Evolutionary conservation across 306 rosid species (phyloP), one percentile per base, ranked within the genome.

Genomic region (Fragaria iinumae): DNA sequence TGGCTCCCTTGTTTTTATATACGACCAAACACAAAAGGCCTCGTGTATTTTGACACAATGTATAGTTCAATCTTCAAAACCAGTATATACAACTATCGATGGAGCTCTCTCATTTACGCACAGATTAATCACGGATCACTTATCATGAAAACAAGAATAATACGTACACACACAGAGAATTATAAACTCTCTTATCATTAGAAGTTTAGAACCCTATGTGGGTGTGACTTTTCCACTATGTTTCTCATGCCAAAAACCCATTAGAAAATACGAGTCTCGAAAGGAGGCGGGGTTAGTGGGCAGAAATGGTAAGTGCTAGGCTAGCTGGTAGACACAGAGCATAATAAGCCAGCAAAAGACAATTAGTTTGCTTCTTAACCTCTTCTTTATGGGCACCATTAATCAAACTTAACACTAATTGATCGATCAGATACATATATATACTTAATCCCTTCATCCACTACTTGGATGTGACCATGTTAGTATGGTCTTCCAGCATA

Each of bases 391-490:
- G 18, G 38, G 67, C 41, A 62, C 39, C 67, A 29, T 27, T 29
- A 25, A 62, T 62, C 20, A 62, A 29, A 62, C 67, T 48, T 36
- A 75, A 38, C 39, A 32, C 43, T 39, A 59, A 4, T 25, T 59
- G 21, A 63, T 63, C 23, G 12, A 63, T 63, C 23, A 16, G 38
- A 63, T 32, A 62, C 67, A 43, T 9, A 43, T 43, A 62, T 12
- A 13, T 59, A 39, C n/a, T 49, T 4, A 70, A 52, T 27, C 18
- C 44, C 39, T 8, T 39, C 65, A 76, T 66, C 79, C 79, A 50
- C 52, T 76, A 76, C 67, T 50, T 50, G 72, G 64, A 75, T 63
- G 71, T 64, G 43, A 38, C 52, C 72, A 21, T 21, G 73, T 14
- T 29, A 63, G 41, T 63, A 34, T 65, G 45, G 5, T 63, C 69